phyloP scores from a whole-genome alignment of 768 basidiomycete genomes.

The Boletus subcaerulescens region DNA sequence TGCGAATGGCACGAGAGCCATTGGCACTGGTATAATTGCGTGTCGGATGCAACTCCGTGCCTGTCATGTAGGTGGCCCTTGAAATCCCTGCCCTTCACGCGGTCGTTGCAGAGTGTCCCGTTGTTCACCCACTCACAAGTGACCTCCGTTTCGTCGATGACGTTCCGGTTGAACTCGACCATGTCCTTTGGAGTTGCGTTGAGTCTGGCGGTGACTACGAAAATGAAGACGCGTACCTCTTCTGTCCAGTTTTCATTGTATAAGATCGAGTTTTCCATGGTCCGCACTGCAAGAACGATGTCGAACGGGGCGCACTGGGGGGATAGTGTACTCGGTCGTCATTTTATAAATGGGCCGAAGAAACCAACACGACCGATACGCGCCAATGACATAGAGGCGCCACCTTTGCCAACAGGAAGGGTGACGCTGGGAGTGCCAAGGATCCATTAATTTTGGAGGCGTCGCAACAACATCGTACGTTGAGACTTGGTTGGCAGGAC shows the following conservation, averaged over 20 bases:
- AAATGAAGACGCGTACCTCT: not conserved
- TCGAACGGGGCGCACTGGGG: not conserved
- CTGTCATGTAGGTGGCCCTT: not conserved
- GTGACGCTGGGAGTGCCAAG: not conserved
- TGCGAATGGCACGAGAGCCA: slow-evolving; percentile 1
- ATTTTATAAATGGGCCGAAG: slow-evolving; percentile 4
- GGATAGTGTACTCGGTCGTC: no score
- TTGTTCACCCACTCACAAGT: slow-evolving; percentile 4
- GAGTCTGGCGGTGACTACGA: not conserved
- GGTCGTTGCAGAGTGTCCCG: not conserved
- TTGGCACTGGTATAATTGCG: not conserved
- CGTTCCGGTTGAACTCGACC: not conserved
- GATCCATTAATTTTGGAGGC: not conserved
- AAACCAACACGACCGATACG: not conserved
- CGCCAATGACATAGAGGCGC: not conserved
- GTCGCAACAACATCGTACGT: not conserved
- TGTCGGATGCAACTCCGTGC: slow-evolving; percentile 5
- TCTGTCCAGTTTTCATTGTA: not conserved
- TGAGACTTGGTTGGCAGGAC: not conserved
- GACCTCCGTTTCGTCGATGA: slow-evolving; percentile 1
- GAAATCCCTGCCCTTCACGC: not conserved
- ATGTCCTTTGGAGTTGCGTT: not conserved
- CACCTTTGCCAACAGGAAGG: not conserved
- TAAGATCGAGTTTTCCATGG: not conserved
- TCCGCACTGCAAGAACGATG: not conserved